A percentile compares a stretch with the other conserved stretches of the same genome.
phyloP scores from a whole-genome alignment of 345 rosid genomes.

The Noccaea caerulescens region DNA sequence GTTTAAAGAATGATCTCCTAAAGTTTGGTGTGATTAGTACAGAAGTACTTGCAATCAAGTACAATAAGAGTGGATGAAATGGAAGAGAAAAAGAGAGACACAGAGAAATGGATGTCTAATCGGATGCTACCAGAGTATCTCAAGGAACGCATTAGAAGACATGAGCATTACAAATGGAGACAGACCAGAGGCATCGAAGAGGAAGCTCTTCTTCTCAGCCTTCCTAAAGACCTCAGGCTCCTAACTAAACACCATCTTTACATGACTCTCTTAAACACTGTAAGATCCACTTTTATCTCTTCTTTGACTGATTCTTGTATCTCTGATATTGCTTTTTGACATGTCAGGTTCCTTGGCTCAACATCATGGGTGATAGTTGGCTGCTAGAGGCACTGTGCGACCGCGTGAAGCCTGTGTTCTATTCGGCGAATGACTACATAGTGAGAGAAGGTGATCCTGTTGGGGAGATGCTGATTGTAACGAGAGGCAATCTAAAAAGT shows the following conservation, averaged over 20 bases:
- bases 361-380: slow-evolving; percentile 39
- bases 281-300: not conserved
- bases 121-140: slow-evolving; percentile 17
- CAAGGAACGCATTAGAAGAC: slow-evolving; percentile 36
- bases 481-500: slow-evolving; percentile 35
- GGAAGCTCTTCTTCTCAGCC: slow-evolving; percentile 24
- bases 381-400: slow-evolving; percentile 42
- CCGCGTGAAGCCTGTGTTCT: slow-evolving; percentile 32
- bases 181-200: slow-evolving; percentile 38
- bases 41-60: slow-evolving; percentile 41
- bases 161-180: slow-evolving; percentile 29
- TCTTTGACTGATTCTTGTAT: not conserved
- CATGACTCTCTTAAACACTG: not conserved
- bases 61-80: slow-evolving; percentile 37
- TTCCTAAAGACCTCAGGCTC: slow-evolving; percentile 35
- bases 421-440: slow-evolving; percentile 32
- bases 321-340: not conserved
- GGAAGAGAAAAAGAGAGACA: slow-evolving; percentile 41
- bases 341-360: slow-evolving; percentile 49
- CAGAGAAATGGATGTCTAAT: slow-evolving; percentile 41
- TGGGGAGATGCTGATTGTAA: slow-evolving; percentile 45
- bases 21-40: not conserved
- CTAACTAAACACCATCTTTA: slow-evolving; percentile 31
- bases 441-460: slow-evolving; percentile 44
- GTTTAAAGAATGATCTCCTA: not conserved